These are phyloP conservation scores for Cercophora sp. DNA, from an alignment of 495 filamentous ascomycete species.

Conservation along the genomic window DNA sequence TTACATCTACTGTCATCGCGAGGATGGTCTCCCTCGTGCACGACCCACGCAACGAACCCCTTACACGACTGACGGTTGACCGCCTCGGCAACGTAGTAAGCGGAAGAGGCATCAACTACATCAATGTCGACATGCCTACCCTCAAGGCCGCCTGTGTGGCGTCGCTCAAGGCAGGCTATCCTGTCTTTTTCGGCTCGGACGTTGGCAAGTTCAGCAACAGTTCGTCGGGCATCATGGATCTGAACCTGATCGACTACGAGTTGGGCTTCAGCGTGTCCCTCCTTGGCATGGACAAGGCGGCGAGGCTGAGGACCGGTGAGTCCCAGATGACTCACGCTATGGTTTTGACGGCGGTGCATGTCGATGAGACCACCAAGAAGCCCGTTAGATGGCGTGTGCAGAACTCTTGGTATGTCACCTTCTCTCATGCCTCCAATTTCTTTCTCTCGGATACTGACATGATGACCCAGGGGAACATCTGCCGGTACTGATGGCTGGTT, in stretches of 20 bases:
- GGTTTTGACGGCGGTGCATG: conserved; percentile 80
- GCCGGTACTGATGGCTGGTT: conserved; percentile 75
- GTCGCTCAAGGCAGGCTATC: conserved; percentile 70
- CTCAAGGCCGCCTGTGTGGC: conserved; percentile 69
- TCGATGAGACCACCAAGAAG: conserved; percentile 56
- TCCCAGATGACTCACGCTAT: conserved; percentile 85
- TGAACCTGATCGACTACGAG: conserved; percentile 64
- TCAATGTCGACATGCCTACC: conserved; percentile 71
- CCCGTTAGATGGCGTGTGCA: conserved; percentile 77
- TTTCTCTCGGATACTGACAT: neutral
- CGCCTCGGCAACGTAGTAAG: conserved; percentile 75
- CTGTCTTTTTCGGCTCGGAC: conserved; percentile 85
- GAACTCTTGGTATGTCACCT: conserved; percentile 63
- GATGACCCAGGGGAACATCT: conserved; percentile 49
- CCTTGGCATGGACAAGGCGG: conserved; percentile 64
- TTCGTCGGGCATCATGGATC: conserved; percentile 70
- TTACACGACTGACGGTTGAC: conserved; percentile 66
- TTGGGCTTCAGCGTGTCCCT: conserved; percentile 73
- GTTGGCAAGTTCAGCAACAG: conserved; percentile 75
- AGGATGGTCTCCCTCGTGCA: conserved; percentile 75
- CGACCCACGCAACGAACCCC: conserved; percentile 72
- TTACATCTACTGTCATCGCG: conserved; percentile 51
- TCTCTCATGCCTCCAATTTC: too few relatives aligned
- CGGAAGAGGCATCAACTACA: conserved; percentile 66
- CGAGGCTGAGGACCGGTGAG: conserved; percentile 66